Conservation (phyloP, 169 alveolate species). For the Sarcocystis neurona region DNA sequence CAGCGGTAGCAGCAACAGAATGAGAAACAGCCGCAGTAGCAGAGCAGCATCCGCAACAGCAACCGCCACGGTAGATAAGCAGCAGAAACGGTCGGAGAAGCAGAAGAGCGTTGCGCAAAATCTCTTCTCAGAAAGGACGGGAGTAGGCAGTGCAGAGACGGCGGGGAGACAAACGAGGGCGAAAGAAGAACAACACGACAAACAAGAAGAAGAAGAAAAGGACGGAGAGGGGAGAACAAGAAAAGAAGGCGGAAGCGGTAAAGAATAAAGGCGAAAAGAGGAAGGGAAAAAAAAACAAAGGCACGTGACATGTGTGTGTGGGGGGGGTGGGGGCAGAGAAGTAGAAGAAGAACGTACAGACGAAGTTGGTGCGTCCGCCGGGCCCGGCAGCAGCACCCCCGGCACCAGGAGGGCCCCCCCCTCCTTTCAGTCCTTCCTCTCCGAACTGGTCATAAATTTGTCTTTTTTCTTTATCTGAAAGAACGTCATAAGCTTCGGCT, state of each 20-base stretch:
- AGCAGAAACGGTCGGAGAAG: no score
- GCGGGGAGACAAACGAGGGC: no score
- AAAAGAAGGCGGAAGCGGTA: no score
- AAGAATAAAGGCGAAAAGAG: not conserved
- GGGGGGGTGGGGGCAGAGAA: not conserved
- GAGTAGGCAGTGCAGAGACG: no score
- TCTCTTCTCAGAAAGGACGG: no score
- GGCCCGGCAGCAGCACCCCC: constrained; percentile 15
- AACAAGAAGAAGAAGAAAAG: not conserved
- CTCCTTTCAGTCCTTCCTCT: constrained; percentile 62
- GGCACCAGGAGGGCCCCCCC: constrained; percentile 38
- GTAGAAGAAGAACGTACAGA: not conserved
- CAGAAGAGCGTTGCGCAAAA: no score
- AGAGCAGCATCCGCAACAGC: no score
- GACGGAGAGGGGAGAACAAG: no score
- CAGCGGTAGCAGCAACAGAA: no score
- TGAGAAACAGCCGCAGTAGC: no score
- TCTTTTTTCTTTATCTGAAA: constrained; percentile 86
- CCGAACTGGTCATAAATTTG: constrained; percentile 59
- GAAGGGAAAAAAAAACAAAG: constrained; percentile 31
- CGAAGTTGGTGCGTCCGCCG: constrained; percentile 34
- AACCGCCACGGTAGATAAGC: no score
- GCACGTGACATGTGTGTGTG: constrained; percentile 23
- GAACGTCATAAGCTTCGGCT: constrained; percentile 90
- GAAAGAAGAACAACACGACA: no score